Evolutionary conservation across 129 eudicot species (phyloP), one percentile per base, ranked within the genome.

Genomic region (Tanacetum coccineum): DNA sequence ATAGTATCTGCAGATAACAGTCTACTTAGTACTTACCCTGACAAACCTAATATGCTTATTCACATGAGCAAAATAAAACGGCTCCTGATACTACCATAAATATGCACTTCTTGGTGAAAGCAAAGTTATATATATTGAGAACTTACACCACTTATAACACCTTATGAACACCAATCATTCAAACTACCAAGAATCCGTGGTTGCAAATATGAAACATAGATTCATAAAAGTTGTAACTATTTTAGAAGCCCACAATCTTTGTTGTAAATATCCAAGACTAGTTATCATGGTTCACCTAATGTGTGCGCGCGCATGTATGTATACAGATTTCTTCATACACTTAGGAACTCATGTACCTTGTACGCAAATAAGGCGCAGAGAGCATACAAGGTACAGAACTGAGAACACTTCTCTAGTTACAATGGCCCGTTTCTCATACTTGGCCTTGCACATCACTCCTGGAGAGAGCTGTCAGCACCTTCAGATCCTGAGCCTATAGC

Each of bases 1-100:
- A 74, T 93, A 89, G 81, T 89, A 93, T 66, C 99, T 93, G 92
- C 60, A 71, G 3, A 69, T 51, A 17, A 59, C 57, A 70, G 17
- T 8, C 71, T 21, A 40, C 10, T n/a, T n/a, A 52, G 1, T 11
- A 53, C 28, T 71, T 13, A 44, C 28, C 60, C 67, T 49, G 50
- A 60, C 53, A 68, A 21, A 59, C 44, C 28, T 21, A 36, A 62
- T 2, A 40, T 45, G 17, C 74, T 40, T 42, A 60, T 3, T 9
- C 15, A 48, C 70, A 47, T 21, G 36, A 49, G 45, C 8, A 48
- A 12, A 10, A 0, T 3, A 45, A 64, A 13, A 46, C 14, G 7
- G 21, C 4, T 54, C 59, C 14, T 7, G 28, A 19, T 19, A 20
- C 26, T 8, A 54, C 13, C 59, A 54, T 10, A 13, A 3, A 1